phyloP scores from a whole-genome alignment of 768 basidiomycete species.

The Pleurotus salmoneostramineus region DNA sequence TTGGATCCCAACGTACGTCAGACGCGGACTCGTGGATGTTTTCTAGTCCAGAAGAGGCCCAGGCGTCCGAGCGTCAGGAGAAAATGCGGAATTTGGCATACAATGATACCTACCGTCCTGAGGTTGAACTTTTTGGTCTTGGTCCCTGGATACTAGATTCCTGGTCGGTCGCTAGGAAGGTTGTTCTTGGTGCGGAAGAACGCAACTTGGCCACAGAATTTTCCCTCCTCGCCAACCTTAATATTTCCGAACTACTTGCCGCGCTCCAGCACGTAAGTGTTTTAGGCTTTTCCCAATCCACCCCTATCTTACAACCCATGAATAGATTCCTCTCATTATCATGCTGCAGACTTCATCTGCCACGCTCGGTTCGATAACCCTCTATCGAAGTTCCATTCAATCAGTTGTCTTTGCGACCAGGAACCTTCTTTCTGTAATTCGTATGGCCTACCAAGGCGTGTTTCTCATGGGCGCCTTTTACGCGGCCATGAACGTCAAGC shows the following conservation, averaged over 20 bases:
- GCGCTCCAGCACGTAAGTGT: slow-evolving; percentile 69
- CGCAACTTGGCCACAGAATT: slow-evolving; percentile 24
- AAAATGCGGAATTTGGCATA: slow-evolving; percentile 72
- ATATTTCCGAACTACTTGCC: slow-evolving; percentile 59
- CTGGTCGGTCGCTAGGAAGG: slow-evolving; percentile 65
- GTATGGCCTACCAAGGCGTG: slow-evolving; percentile 79
- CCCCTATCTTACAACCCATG: slow-evolving; percentile 7
- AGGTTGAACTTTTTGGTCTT: slow-evolving; percentile 78
- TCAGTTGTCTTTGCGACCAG: slow-evolving; percentile 64
- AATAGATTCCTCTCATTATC: slow-evolving; percentile 71
- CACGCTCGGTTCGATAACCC: slow-evolving; percentile 75
- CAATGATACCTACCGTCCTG: slow-evolving; percentile 73
- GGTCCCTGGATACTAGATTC: slow-evolving; percentile 80
- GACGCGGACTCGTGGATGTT: slow-evolving; percentile 29
- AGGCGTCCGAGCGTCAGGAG: slow-evolving; percentile 68
- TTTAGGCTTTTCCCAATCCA: slow-evolving; percentile 15
- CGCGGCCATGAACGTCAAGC: slow-evolving; percentile 69
- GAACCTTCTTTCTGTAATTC: slow-evolving; percentile 56
- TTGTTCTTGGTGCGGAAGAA: slow-evolving; percentile 55
- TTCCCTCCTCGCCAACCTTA: slow-evolving; percentile 51
- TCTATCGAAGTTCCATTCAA: slow-evolving; percentile 78
- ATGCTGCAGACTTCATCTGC: slow-evolving; percentile 69
- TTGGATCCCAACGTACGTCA: slow-evolving; percentile 24
- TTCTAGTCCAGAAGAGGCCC: slow-evolving; percentile 53
- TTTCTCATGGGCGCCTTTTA: slow-evolving; percentile 87